phyloP scores from a whole-genome alignment of 2,329 filamentous ascomycete species.

The Celoporthe dispersa region DNA sequence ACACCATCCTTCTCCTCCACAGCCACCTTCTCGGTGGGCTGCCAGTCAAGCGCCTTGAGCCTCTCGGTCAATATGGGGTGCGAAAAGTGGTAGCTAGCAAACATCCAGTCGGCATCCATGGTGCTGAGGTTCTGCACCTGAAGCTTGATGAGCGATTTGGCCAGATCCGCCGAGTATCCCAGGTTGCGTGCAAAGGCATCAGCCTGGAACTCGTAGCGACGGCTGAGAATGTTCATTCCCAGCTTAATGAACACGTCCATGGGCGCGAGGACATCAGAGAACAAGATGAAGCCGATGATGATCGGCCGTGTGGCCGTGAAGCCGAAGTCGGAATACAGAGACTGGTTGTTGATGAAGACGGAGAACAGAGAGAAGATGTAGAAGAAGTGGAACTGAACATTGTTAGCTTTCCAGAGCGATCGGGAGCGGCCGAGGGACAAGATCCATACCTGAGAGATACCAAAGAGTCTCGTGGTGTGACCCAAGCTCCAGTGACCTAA shows the following conservation, averaged over 20 bases:
- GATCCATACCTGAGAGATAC: constrained; percentile 73
- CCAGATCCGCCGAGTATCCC: constrained; percentile 83
- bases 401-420: constrained; percentile 36
- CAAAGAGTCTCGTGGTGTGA: constrained; percentile 90
- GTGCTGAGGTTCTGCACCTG: constrained; percentile 98
- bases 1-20: constrained; percentile 50
- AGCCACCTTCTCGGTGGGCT: constrained; percentile 58
- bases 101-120: constrained; percentile 99
- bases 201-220: constrained; percentile 95
- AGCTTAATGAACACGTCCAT: constrained; percentile 96
- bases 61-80: constrained; percentile 96
- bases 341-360: constrained; percentile 94
- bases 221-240: constrained; percentile 92
- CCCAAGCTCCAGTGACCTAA: constrained; percentile 96
- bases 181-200: constrained; percentile 86
- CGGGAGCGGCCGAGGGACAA: neutral
- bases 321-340: constrained; percentile 88
- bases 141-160: constrained; percentile 89
- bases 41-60: constrained; percentile 88
- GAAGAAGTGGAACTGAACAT: constrained; percentile 80
- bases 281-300: constrained; percentile 95
- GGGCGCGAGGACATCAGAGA: constrained; percentile 93
- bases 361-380: constrained; percentile 97
- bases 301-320: constrained; percentile 84
- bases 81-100: constrained; percentile 97